phyloP scores from a whole-genome alignment of 768 basidiomycete species.

The Strobilomyces echinocephalus region DNA sequence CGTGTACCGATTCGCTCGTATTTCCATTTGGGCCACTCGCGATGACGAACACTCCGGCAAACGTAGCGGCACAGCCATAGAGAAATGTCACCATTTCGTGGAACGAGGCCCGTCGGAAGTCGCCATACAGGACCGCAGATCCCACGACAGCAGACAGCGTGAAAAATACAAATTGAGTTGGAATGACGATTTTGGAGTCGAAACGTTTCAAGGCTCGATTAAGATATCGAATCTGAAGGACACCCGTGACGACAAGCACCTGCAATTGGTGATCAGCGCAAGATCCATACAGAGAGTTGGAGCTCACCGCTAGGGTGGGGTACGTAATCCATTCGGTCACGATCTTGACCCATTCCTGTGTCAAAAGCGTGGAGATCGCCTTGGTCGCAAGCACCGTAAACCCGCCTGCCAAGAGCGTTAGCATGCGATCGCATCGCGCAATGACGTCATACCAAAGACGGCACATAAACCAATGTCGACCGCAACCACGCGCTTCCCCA shows the following conservation, averaged over 20 bases:
- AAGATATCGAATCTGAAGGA: conserved; percentile 81
- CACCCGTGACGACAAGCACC: conserved; percentile 68
- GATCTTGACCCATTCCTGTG: conserved; percentile 69
- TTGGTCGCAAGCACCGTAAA: conserved; percentile 95
- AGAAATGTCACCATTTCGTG: conserved; percentile 80
- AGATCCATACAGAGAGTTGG: background rate
- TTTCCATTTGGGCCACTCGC: conserved; percentile 52
- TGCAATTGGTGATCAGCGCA: conserved; percentile 25
- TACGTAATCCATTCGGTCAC: conserved; percentile 82
- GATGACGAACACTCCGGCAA: conserved; percentile 84
- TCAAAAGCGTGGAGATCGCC: conserved; percentile 81
- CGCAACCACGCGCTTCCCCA: conserved; percentile 67
- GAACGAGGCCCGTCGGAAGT: conserved; percentile 80
- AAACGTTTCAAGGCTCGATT: conserved; percentile 89
- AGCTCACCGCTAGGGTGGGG: conserved; percentile 62
- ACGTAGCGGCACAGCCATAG: conserved; percentile 87
- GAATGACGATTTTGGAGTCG: conserved; percentile 92
- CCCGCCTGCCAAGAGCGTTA: conserved; percentile 49
- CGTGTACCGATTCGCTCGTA: conserved; percentile 26
- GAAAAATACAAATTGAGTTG: conserved; percentile 92
- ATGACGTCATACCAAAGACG: conserved; percentile 55
- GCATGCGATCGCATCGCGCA: background rate
- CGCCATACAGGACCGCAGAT: conserved; percentile 89
- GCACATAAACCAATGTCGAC: conserved; percentile 89
- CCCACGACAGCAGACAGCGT: conserved; percentile 90